Base-by-base conservation (phyloP, 148 eudicot species). In the Salicornia ramosissima region DNA sequence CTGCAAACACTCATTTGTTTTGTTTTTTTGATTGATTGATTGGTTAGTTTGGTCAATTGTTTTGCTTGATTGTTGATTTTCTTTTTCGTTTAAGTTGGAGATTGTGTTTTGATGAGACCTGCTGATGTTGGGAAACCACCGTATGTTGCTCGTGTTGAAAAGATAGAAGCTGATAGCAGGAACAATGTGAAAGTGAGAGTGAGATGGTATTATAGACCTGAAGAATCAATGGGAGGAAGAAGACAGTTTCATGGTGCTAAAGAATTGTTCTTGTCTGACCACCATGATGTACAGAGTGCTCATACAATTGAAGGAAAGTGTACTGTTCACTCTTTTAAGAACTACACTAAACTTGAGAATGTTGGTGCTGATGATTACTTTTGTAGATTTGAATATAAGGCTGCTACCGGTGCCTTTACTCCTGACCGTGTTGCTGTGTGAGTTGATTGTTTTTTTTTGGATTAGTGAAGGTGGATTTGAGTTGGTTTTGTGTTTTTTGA, bases 371-470 rank as follows among this genome's bases (percentile, higher is more conserved):
- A 92, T 29, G 97, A 92, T 64, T 92, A 78, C 80, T 92, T 92
- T 70, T 89, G 90, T 71, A 83, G 97, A 40, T 92, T 91, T 43
- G 97, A 92, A 68, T 92, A 92, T 70, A 87, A 87, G 70, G 90
- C 96, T 47, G 62, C 87, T 3, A 89, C 92, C 10, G 97, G 97
- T 2, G 87, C 90, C 24, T 92, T 92, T 74, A 83, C 86, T 75
- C 96, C 97, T 10, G 96, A 92, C 24, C 86, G 89, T 65, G 97
- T 89, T 58, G 92, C 92, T 67, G 97, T 92, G 97, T 92, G 79
- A 51, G 80, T 77, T 30, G 28, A 31, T 24, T 46, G 0, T 25
- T 47, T 49, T 56, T n/a, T n/a, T n/a, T n/a, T n/a, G n/a, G n/a
- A n/a, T n/a, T n/a, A n/a, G n/a, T n/a, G 65, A n/a, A 28, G 56